Percentiles rank a stretch among this genome's conserved stretches.
These are phyloP conservation scores for Nepenthes mirabilis DNA, from an alignment of 148 eudicot genomes.

Conservation along the genomic window DNA sequence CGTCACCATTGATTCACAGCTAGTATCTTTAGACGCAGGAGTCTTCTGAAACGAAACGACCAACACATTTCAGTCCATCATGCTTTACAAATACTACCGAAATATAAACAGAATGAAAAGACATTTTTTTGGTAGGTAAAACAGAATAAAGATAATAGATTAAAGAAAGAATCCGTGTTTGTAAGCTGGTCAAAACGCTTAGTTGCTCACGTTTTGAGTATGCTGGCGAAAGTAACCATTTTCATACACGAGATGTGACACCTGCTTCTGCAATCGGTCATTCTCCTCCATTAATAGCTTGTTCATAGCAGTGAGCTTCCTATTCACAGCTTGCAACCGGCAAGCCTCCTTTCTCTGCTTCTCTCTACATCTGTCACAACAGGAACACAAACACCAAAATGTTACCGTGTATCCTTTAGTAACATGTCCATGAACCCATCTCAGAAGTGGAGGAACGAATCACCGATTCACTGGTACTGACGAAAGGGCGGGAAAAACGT, in stretches of 20 bases:
- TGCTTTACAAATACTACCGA: no score
- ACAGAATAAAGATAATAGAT: not conserved
- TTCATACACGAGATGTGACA: slow-evolving; percentile 51
- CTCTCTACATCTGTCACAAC: slow-evolving; percentile 70
- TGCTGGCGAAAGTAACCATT: slow-evolving; percentile 59
- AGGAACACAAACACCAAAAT: not conserved
- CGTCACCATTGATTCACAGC: slow-evolving; percentile 52
- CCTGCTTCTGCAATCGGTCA: slow-evolving; percentile 91
- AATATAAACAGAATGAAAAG: no score
- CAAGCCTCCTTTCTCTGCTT: slow-evolving; percentile 95
- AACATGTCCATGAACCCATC: no score
- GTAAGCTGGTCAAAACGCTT: not conserved
- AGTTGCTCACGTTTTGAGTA: slow-evolving; percentile 46
- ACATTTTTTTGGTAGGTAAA: not conserved
- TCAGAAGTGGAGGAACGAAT: no score
- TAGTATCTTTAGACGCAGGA: slow-evolving; percentile 18
- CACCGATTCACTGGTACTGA: no score
- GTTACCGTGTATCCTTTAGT: no score
- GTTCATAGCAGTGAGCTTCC: slow-evolving; percentile 98
- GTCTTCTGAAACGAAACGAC: not conserved
- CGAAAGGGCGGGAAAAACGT: no score
- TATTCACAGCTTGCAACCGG: slow-evolving; percentile 76
- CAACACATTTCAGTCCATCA: no score
- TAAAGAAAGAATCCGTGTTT: not conserved
- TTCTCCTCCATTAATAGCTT: slow-evolving; percentile 97